Evolutionary conservation across 345 rosid genomes (phyloP), one percentile per base, ranked within the genome.

Genomic region (Gossypium thurberi): DNA sequence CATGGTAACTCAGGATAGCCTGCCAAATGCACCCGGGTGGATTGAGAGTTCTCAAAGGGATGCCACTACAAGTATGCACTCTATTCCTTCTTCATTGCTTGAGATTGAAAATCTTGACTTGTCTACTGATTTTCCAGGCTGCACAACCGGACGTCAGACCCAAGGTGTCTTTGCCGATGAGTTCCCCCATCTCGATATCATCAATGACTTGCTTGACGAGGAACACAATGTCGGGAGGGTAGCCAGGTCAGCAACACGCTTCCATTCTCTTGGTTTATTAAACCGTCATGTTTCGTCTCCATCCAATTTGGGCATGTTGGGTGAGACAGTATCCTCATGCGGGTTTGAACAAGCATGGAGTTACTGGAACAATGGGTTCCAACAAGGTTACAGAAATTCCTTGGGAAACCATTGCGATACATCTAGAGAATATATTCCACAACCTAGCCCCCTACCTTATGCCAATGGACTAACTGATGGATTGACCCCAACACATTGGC

Each of bases 101-200:
- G 83, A 81, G 65, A 74, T 77, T 50, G 76, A 76, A 73, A 83
- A 77, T 66, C 69, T 78, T 58, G 86, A 84, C 61, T 70, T 80
- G 72, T 60, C 83, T n/a, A 63, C 53, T 46, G 87, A 81, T 71
- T 56, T 83, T 67, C 74, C 79, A 23, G 81, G 85, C 14, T 78
- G 83, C 67, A 69, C 88, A 65, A 81, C 92, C 53, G 85, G 91
- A 57, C 83, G 84, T 64, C 89, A 79, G 62, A 71, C 78, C 18
- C 90, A 84, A 66, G 88, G 86, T 76, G 81, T 71, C 21, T 71
- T 78, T 26, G 85, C 84, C 1, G 97, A 92, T 60, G 98, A 94
- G 73, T 94, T 90, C 77, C 98, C 98, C 7, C 98, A 94, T 78
- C 87, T 92, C 8, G 98, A 87, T 76, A 94, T 94, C 80, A 94